These are phyloP conservation scores for Acanthamoeba castellanii DNA, from an alignment of 208 protist genomes.

Conservation along the genomic window DNA sequence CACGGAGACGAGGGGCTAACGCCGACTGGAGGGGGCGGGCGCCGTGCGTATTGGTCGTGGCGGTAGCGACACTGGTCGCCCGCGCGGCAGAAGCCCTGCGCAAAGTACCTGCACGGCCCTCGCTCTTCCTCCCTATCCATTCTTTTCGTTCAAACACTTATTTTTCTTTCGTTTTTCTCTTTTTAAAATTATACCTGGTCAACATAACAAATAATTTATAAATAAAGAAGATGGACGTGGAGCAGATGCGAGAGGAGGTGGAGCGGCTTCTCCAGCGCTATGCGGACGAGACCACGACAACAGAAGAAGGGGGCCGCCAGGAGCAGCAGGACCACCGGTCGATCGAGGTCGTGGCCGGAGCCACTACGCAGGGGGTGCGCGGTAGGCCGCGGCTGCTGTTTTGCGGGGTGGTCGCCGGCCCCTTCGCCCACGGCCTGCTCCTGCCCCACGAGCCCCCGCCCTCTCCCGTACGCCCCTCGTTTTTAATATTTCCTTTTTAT, in stretches of 20 bases:
- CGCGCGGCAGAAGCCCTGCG: background rate
- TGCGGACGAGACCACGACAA: too few species aligned
- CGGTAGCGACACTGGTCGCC: background rate
- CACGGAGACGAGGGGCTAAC: background rate
- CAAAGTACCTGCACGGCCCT: slow-evolving; percentile 13
- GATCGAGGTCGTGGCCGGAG: background rate
- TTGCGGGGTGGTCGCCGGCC: background rate
- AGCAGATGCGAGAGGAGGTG: too few species aligned
- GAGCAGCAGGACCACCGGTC: too few species aligned
- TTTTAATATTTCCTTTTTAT: background rate
- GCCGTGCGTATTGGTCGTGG: too few species aligned
- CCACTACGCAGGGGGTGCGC: background rate
- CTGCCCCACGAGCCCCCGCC: background rate
- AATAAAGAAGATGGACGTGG: too few species aligned
- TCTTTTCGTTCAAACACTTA: background rate
- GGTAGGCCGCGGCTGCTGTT: slow-evolving; percentile 42
- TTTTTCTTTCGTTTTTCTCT: background rate
- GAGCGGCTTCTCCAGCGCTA: too few species aligned
- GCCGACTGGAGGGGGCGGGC: too few species aligned
- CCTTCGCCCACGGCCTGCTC: slow-evolving; percentile 30
- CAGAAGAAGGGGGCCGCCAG: too few species aligned
- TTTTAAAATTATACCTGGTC: background rate
- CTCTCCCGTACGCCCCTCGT: background rate
- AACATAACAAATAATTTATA: too few species aligned
- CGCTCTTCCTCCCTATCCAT: background rate